Conservation (phyloP, 192 early-diverging fungal genomes). For the Dissophora ornata region DNA sequence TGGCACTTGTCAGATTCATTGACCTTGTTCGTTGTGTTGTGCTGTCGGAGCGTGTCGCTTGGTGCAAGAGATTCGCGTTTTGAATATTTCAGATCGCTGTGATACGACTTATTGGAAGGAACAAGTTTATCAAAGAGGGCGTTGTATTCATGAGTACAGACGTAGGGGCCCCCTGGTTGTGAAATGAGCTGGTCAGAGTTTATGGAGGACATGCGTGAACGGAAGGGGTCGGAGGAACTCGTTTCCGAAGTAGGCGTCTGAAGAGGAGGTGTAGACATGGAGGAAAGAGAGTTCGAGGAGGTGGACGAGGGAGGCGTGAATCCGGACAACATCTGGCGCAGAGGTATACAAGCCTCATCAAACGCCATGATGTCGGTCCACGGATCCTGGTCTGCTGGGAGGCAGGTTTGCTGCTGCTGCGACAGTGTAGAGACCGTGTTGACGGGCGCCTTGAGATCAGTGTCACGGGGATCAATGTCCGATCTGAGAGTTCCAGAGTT, state of each 20-base stretch:
- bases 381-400: slow-evolving; percentile 8
- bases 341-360: slow-evolving; percentile 27
- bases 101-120: slow-evolving; percentile 24
- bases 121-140: slow-evolving; percentile 11
- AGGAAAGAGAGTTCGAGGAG: slow-evolving; percentile 9
- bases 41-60: slow-evolving; percentile 9
- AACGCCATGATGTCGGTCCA: slow-evolving; percentile 47
- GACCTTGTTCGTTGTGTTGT: slow-evolving; percentile 4
- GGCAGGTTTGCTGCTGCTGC: background rate
- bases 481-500: slow-evolving; percentile 11
- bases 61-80: slow-evolving; percentile 23
- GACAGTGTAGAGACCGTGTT: slow-evolving; percentile 7
- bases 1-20: background rate
- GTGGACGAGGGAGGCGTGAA: slow-evolving; percentile 10
- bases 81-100: slow-evolving; percentile 43
- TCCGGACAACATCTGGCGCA: slow-evolving; percentile 20
- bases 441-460: slow-evolving; percentile 7
- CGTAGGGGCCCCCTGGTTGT: background rate
- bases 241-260: background rate
- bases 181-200: slow-evolving; percentile 17
- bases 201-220: slow-evolving; percentile 22
- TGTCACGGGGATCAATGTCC: slow-evolving; percentile 11
- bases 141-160: slow-evolving; percentile 35
- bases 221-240: slow-evolving; percentile 1
- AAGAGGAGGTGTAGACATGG: background rate